phyloP scores from a whole-genome alignment of 2,329 filamentous ascomycete genomes.

The Escovopsis weberi region DNA sequence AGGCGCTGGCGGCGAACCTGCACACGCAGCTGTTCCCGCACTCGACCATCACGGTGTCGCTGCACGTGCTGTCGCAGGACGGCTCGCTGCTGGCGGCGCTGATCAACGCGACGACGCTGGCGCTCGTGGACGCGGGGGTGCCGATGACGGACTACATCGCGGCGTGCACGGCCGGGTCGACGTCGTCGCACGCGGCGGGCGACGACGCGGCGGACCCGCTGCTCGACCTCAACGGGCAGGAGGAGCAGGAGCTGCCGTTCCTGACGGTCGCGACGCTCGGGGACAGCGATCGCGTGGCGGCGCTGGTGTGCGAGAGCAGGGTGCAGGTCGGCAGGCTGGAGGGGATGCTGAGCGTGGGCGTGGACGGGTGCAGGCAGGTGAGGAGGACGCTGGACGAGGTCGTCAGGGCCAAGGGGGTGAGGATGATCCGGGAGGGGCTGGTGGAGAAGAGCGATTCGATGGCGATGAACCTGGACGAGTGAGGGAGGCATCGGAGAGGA shows the following conservation, averaged over 20 bases:
- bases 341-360: constrained; percentile 81
- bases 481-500: background rate
- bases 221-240: constrained; percentile 62
- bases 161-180: constrained; percentile 76
- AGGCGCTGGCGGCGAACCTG: constrained; percentile 61
- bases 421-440: constrained; percentile 44
- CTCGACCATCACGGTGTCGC: constrained; percentile 64
- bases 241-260: constrained; percentile 80
- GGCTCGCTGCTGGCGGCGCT: constrained; percentile 81
- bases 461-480: constrained; percentile 36
- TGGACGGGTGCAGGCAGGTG: constrained; percentile 84
- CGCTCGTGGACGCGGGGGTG: constrained; percentile 85
- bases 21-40: constrained; percentile 84
- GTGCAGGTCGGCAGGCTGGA: constrained; percentile 74
- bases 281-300: constrained; percentile 57
- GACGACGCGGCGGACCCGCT: constrained; percentile 62
- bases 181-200: constrained; percentile 47
- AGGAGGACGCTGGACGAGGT: constrained; percentile 67
- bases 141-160: constrained; percentile 89
- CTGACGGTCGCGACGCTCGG: constrained; percentile 75
- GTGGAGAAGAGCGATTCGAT: constrained; percentile 33
- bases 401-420: constrained; percentile 54
- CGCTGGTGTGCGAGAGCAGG: constrained; percentile 74
- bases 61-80: constrained; percentile 82
- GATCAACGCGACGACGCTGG: constrained; percentile 81